phyloP scores from a whole-genome alignment of 2,329 filamentous ascomycete species.

The Aspergillus arachidicola region DNA sequence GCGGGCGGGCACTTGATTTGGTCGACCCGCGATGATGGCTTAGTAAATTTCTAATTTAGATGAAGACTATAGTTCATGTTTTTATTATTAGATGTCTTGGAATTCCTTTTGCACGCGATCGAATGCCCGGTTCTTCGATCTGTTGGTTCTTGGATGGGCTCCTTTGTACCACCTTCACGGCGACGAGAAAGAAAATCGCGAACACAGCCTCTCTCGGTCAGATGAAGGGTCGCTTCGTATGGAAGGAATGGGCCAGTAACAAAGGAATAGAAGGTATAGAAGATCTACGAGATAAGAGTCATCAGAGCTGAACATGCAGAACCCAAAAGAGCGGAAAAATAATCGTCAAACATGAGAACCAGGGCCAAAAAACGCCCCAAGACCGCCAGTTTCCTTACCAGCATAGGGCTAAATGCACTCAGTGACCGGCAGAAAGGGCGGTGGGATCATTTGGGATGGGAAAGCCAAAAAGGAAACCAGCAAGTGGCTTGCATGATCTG shows the following conservation, averaged over 20 bases:
- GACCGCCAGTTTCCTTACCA: constrained; percentile 8
- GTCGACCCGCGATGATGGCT: not conserved
- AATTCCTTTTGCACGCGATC: not conserved
- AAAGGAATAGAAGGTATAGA: not conserved
- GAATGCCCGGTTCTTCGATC: not conserved
- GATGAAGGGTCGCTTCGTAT: not conserved
- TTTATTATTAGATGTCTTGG: not conserved
- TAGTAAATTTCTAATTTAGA: not conserved
- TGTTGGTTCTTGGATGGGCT: not conserved
- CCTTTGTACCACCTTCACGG: not conserved
- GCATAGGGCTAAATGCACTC: constrained; percentile 5
- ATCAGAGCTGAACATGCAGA: constrained; percentile 1
- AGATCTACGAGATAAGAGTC: not conserved
- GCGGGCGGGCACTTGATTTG: not conserved
- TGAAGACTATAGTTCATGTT: not conserved
- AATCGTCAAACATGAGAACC: not conserved
- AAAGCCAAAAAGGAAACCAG: not conserved
- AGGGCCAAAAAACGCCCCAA: not conserved
- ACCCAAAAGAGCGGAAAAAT: not conserved
- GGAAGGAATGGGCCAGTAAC: not conserved
- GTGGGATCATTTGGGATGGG: constrained; percentile 5
- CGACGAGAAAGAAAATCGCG: not conserved
- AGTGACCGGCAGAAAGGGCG: constrained; percentile 10
- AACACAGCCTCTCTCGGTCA: not conserved
- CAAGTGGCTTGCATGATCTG: constrained; percentile 11